Evolutionary conservation across 768 basidiomycete genomes (phyloP), one percentile per base, ranked within the genome.

Genomic region (Gloeophyllum trabeum): DNA sequence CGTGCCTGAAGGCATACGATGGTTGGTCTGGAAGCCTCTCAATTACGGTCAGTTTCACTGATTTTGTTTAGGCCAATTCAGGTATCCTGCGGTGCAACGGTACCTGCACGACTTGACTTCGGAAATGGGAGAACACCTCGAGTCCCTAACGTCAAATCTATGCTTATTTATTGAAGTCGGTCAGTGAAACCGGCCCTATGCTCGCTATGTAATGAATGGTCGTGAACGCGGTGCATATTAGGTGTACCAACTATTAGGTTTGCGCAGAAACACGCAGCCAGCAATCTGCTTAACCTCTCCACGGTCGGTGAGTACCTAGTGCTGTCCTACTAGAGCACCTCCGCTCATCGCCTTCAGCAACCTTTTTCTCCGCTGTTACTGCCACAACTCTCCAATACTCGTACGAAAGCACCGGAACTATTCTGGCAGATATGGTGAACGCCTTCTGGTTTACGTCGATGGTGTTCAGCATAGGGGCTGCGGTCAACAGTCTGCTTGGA

Each of bases 201-300:
- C 20, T 35, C 41, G 19, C 16, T 20, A 12, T 13, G 24, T 41
- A 24, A 42, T 18, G 22, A 21, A 34, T 41, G 30, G 14, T 19
- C 13, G 16, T n/a, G 5, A 40, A 35, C 21, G 10, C 24, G 3
- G 20, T 7, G 4, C 16, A 13, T 2, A 32, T n/a, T 38, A 81
- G 80, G 81, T 54, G 79, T 87, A 6, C 81, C 81, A 12, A 79
- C 79, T 2, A 84, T 87, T 51, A 73, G 79, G 39, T 81, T 82
- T 48, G 79, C 78, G 1, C 82, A 86, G 57, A 78, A 79, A 48
- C 81, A 84, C 48, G 79, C 71, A 24, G 76, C 79, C 3, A 64
- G 69, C 32, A 84, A 83, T 49, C 63, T 86, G 14, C 68, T 83
- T 20, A 84, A 82, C 47, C 64, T 86, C 24, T 81, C 80, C 26